Evolutionary conservation across 139 green algal genomes (phyloP), one percentile per base, ranked within the genome.

Genomic region (Picochlorum sp.): DNA sequence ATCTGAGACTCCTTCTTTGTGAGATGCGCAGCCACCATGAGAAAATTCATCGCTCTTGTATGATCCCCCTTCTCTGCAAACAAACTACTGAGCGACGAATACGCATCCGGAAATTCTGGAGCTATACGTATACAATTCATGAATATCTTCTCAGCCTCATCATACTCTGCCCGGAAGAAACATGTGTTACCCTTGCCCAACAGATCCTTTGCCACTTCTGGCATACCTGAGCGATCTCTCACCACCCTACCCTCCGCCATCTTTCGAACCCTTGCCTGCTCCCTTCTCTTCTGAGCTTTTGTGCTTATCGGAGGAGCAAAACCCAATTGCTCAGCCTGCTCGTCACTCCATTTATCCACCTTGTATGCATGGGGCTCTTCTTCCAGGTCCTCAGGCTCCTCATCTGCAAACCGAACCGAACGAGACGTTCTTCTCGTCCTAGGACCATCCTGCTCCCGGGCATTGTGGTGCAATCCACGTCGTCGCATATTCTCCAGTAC

Each of bases 11-110:
- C 78, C 68, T 84, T 87, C 13, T 81, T 81, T 3, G 78, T 87
- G 28, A 96, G 72, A 78, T 96, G 89, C 3, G 81, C 89, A 1
- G 89, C 88, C 30, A 96, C 89, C 87, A 97, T 97, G 77, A 82
- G 88, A 67, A 94, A 96, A 72, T 95, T 80, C 18, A 96, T 75
- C 0, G 89, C 79, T 64, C 83, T 85, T 24, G 72, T 75, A 21
- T 20, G n/a, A 16, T 92, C 65, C 23, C 69, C 77, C 26, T 74
- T 58, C 0, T 72, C 74, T 58, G 96, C 88, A 57, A 94, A 69
- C 46, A 94, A 57, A 67, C 88, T 68, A 1, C 84, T 90, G 65
- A 96, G 76, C 5, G 85, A 92, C 74, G 89, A 77, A 76, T 94
- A 96, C 34, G 87, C 75, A 65, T 95, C 90, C 9, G 81, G 58